Percentiles rank a stretch among this genome's conserved stretches.
Evolutionary conservation across 495 filamentous ascomycete species (phyloP).

Genomic region (Talaromyces adpressus): DNA sequence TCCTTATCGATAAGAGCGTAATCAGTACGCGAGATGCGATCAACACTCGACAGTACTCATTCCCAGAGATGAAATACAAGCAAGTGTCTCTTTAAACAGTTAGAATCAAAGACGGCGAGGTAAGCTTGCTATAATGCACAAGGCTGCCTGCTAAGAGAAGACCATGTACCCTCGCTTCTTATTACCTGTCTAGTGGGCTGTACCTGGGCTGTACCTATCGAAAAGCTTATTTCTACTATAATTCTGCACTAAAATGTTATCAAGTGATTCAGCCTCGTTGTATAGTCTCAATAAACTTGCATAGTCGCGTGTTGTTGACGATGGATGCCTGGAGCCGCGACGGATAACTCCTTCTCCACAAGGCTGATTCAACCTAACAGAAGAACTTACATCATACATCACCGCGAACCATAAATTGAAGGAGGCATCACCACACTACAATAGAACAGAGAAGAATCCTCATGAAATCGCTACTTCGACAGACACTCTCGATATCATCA

Average conservation of each 20-base stretch:
- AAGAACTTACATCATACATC: background rate
- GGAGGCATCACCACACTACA: background rate
- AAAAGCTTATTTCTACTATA: background rate
- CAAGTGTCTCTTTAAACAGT: too few species aligned
- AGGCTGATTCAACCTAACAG: constrained; percentile 2
- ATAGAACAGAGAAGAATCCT: background rate
- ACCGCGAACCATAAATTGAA: background rate
- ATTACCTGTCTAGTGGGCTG: background rate
- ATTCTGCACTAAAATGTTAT: background rate
- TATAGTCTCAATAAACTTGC: background rate
- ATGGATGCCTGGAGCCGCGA: background rate
- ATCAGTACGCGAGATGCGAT: too few species aligned
- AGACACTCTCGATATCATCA: background rate
- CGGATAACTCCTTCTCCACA: background rate
- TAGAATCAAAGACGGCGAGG: too few species aligned
- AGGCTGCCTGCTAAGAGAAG: background rate
- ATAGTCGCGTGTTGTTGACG: background rate
- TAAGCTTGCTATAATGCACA: background rate
- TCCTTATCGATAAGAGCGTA: background rate
- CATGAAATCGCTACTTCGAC: background rate
- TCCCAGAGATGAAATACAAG: too few species aligned
- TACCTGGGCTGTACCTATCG: background rate
- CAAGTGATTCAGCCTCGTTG: background rate
- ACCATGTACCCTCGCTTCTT: background rate
- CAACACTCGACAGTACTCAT: too few species aligned